Evolutionary conservation across 805 yeast genomes (phyloP).

Genomic region (Nakazawaea laoshanensis): DNA sequence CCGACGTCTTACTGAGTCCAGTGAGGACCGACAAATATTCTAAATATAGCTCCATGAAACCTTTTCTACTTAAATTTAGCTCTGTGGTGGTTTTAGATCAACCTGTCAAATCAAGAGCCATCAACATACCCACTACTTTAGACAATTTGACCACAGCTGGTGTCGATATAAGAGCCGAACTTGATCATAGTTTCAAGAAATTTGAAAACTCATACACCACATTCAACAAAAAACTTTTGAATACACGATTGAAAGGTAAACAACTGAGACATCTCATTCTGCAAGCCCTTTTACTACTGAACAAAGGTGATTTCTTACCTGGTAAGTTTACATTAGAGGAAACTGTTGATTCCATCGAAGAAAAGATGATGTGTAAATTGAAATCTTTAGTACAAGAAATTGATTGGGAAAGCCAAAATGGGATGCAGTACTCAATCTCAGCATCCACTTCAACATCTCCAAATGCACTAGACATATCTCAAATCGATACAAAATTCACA

Average conservation of each 20-base stretch:
- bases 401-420: not conserved
- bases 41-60: not conserved
- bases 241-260: too few relatives aligned
- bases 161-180: conserved; percentile 1
- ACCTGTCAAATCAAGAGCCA: not conserved
- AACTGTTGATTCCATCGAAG: not conserved
- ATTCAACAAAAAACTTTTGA: too few relatives aligned
- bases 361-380: not conserved
- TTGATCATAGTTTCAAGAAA: conserved; percentile 1
- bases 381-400: not conserved
- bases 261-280: too few relatives aligned
- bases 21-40: conserved; percentile 2
- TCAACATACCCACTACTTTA: conserved; percentile 2
- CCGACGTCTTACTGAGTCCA: conserved; percentile 4
- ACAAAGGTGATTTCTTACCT: too few relatives aligned
- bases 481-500: conserved; percentile 1
- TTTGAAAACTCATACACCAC: not conserved
- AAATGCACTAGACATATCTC: not conserved
- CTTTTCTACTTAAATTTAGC: conserved; percentile 1
- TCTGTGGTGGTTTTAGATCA: conserved; percentile 1
- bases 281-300: too few relatives aligned
- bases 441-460: too few relatives aligned
- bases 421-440: not conserved
- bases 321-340: too few relatives aligned
- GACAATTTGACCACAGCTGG: not conserved